Percentiles rank a stretch among this genome's conserved stretches.
These are phyloP conservation scores for Saccharomyces hybrid DNA, from an alignment of 1,139 yeast species.

Conservation along the genomic window DNA sequence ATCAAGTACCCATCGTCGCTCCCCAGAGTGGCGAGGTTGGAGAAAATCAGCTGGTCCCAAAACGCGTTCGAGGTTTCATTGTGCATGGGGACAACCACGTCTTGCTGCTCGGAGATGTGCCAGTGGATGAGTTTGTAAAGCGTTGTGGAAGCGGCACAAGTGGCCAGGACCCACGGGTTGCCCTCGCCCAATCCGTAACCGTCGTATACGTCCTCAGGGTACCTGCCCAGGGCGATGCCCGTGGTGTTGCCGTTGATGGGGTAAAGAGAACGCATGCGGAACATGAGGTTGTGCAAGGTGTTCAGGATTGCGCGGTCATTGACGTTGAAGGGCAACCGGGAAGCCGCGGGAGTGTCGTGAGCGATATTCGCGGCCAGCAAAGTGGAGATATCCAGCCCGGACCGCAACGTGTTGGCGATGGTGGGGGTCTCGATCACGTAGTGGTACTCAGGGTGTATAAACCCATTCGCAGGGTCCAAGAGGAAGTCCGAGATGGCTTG, in stretches of 20 bases:
- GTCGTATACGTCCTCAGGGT: constrained; percentile 87
- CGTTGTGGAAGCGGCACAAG: constrained; percentile 60
- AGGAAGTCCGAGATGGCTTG: neutral
- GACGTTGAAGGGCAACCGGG: constrained; percentile 51
- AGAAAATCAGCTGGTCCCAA: constrained; percentile 11
- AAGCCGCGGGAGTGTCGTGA: constrained; percentile 26
- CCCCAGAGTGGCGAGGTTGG: neutral
- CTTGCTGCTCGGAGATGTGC: constrained; percentile 31
- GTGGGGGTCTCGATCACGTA: constrained; percentile 67
- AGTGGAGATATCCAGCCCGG: constrained; percentile 76
- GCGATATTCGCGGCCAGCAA: constrained; percentile 61
- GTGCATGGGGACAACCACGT: constrained; percentile 28
- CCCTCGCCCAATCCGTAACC: constrained; percentile 71
- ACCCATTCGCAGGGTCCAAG: neutral
- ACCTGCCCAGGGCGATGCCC: constrained; percentile 81
- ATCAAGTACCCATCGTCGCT: constrained; percentile 18
- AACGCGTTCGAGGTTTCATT: constrained; percentile 24
- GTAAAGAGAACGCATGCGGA: constrained; percentile 63
- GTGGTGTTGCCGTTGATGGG: constrained; percentile 55
- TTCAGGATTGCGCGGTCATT: constrained; percentile 48
- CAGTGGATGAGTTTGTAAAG: constrained; percentile 35
- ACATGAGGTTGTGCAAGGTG: constrained; percentile 49
- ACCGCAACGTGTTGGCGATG: constrained; percentile 39
- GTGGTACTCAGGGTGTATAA: constrained; percentile 36
- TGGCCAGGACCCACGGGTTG: constrained; percentile 91